Evolutionary conservation across 2,329 filamentous ascomycete genomes (phyloP), one percentile per base, ranked within the genome.

Genomic region (Sclerotiophoma versabilis): DNA sequence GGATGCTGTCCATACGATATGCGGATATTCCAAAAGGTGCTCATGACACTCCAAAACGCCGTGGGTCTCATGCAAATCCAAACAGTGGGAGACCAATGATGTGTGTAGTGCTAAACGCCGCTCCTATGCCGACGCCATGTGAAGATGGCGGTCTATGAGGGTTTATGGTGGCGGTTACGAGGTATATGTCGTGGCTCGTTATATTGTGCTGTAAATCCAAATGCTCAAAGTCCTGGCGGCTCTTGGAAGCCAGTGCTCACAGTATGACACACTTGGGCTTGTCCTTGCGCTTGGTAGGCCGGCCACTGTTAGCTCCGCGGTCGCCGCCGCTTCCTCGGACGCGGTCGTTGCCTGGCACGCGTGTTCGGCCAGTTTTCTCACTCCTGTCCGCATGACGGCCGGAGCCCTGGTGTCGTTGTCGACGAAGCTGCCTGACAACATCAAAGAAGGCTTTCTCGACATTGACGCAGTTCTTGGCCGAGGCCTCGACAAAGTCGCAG

Each of bases 391-490:
- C 47, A 22, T 54, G 45, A 23, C 65, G 65, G 26, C 66, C 62
- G 12, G 49, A 55, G 36, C 67, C 66, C 37, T 71, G 67, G 54
- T 91, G 87, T 68, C 91, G 84, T 77, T 96, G 92, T 67, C 90
- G 87, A 65, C 95, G 88, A 62, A 99, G 81, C 75, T 95, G 91
- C 64, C 95, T 83, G 49, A 98, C 95, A 7, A 99, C 95, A 72
- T 99, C 95, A 77, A 96, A 98, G 73, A 99, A 98, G 26, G 92
- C 93, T 82, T 96, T 98, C 77, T 96, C 95, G 48, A 97, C 93
- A 70, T 98, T 97, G 81, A 97, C 92, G 79, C 93, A 96, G 75
- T 96, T 97, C 81, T 97, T 97, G 29, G 93, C 93, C 6, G 93
- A 97, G 2, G 93, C 93, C 77, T 98, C 93, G 66, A 97, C 92